Base-by-base conservation (phyloP, 345 rosid species). In the Ceriops tagal region DNA sequence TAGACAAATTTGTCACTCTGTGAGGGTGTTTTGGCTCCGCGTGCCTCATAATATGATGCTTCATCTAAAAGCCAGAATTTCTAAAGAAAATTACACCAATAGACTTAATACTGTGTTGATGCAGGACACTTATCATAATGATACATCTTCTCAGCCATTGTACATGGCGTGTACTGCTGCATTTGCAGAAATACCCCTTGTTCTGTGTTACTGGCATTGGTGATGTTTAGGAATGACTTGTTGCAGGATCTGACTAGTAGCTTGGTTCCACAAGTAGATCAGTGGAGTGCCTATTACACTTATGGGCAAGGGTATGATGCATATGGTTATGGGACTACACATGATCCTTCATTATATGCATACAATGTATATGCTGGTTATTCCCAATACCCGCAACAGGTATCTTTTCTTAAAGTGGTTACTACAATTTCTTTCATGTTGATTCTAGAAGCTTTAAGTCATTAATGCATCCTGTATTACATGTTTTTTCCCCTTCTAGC, bases 221-320 rank as follows among this genome's bases (percentile, higher is more conserved):
- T 73, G 43, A 64, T 71, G 8, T 63, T 75, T 79, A 74, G 58
- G 66, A 19, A 61, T 59, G 65, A 58, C 72, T 76, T 37, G 8
- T 68, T 71, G 66, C 59, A 95, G 99, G 99, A 95, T 34, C 69
- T 72, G 68, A 71, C 83, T 46, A 79, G 83, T 77, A 75, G 86
- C 67, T 84, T 86, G 87, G 87, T 72, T 35, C 71, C 87, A 69
- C 97, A 88, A 82, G 89, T 85, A n/a, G 97, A 95, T 84, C 99
- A 88, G 39, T 95, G 99, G 98, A 82, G 67, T 62, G 91, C 96
- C 20, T 90, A 95, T 65, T 95, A 95, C 69, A 93, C 93, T 79
- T 95, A 95, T 69, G 97, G 91, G 53, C 99, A 95, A 79, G 96
- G 96, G 51, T 93, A 93, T 61, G 97, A 93, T 75, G 87, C 92